Evolutionary conservation across 2,329 filamentous ascomycete genomes (phyloP).

Genomic region (Apiospora phragmitis): DNA sequence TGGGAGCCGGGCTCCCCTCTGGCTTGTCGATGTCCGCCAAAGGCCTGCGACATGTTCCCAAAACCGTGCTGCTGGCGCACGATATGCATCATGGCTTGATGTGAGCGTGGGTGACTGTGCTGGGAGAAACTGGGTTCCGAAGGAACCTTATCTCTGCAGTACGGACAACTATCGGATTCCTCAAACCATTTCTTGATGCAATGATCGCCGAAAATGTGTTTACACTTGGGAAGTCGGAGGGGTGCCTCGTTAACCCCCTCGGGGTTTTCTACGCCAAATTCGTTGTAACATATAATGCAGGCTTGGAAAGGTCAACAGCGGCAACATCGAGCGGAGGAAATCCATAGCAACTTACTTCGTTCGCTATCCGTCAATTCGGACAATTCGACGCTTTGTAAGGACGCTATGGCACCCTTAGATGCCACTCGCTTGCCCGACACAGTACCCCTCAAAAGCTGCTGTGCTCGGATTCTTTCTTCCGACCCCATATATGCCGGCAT

Average conservation of each 20-base stretch:
- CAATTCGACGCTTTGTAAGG: conserved; percentile 48
- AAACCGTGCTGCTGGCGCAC: background rate
- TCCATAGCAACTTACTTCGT: conserved; percentile 42
- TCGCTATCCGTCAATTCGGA: conserved; percentile 46
- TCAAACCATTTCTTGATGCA: conserved; percentile 68
- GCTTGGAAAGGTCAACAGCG: conserved; percentile 36
- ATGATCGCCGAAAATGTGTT: conserved; percentile 63
- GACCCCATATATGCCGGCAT: conserved; percentile 21
- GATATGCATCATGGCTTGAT: conserved; percentile 1
- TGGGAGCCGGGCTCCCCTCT: background rate
- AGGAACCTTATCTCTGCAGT: conserved; percentile 62
- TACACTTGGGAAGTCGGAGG: conserved; percentile 60
- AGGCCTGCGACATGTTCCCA: background rate
- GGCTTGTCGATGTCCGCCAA: background rate
- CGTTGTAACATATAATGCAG: conserved; percentile 66
- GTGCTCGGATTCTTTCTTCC: conserved; percentile 38
- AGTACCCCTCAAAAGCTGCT: conserved; percentile 49
- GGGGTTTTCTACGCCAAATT: conserved; percentile 56
- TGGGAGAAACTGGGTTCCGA: conserved; percentile 43
- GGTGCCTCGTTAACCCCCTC: conserved; percentile 60
- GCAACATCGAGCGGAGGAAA: background rate
- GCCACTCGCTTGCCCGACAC: conserved; percentile 46
- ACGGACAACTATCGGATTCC: conserved; percentile 63
- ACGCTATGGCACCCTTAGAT: conserved; percentile 46
- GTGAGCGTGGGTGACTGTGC: background rate